Percentiles rank a stretch among this genome's conserved stretches.
phyloP scores from a whole-genome alignment of 208 protist genomes.

The Wallacemonas rigidus region DNA sequence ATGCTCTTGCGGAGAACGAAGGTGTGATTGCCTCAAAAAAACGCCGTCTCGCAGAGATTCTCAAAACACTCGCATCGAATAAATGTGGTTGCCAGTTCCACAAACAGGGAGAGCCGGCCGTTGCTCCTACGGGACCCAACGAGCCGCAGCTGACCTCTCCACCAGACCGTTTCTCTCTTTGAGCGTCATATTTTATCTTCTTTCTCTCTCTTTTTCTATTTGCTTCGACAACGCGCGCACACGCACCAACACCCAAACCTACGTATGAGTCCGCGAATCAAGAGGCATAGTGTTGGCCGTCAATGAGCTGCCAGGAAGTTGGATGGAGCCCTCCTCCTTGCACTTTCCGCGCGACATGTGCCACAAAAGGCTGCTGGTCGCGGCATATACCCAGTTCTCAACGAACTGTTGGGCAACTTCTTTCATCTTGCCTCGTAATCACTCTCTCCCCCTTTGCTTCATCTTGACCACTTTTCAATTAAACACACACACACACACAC shows the following conservation, averaged over 20 bases:
- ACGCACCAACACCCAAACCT: too few species aligned
- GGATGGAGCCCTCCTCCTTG: too few species aligned
- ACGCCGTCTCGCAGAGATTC: constrained; percentile 29
- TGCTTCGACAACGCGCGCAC: background rate
- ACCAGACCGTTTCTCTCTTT: constrained; percentile 14
- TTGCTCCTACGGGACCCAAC: background rate
- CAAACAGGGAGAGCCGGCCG: background rate
- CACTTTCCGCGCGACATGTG: too few species aligned
- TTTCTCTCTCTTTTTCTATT: constrained; percentile 8
- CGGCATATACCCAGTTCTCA: too few species aligned
- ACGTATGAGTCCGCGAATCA: too few species aligned
- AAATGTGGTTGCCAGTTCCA: constrained; percentile 36
- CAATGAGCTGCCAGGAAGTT: too few species aligned
- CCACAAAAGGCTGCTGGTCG: too few species aligned
- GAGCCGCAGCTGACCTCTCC: background rate
- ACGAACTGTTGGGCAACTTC: background rate
- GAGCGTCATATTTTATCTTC: background rate
- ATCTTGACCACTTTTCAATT: background rate
- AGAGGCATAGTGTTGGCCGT: too few species aligned
- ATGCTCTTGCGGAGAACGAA: constrained; percentile 47
- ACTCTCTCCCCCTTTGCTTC: background rate
- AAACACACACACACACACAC: constrained; percentile 20
- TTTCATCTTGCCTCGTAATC: background rate
- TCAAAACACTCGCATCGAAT: constrained; percentile 23
- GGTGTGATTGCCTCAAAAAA: constrained; percentile 37